Evolutionary conservation across 352 stramenopile genomes (phyloP).

Genomic region (Pythium plurisporium): DNA sequence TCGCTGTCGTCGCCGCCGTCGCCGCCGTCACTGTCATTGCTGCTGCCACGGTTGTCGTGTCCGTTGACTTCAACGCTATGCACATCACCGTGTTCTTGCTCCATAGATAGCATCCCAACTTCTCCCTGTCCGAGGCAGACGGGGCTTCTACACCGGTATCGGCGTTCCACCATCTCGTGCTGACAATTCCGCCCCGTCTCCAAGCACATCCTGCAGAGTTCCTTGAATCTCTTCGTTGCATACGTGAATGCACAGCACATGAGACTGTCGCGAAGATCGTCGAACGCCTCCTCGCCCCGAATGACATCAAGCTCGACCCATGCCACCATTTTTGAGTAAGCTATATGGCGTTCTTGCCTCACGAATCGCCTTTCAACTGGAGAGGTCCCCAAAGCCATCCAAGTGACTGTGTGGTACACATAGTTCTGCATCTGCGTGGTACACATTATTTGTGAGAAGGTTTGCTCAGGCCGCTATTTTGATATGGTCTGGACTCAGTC

Average conservation of each 20-base stretch:
- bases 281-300: background rate
- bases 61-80: too few species aligned
- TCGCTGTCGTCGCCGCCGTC: background rate
- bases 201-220: background rate
- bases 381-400: background rate
- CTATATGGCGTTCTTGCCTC: too few species aligned
- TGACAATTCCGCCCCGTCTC: background rate
- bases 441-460: background rate
- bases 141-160: background rate
- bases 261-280: background rate
- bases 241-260: conserved; percentile 5
- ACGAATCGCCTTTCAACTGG: too few species aligned
- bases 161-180: background rate
- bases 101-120: too few species aligned
- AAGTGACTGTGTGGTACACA: background rate
- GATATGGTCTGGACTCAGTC: background rate
- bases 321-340: background rate
- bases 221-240: background rate
- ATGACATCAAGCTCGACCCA: background rate
- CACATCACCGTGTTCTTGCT: background rate
- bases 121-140: background rate
- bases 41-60: too few species aligned
- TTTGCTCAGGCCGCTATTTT: background rate
- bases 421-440: background rate
- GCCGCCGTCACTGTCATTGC: background rate